Conservation (phyloP, 345 rosid species). For the Mercurialis annua region DNA sequence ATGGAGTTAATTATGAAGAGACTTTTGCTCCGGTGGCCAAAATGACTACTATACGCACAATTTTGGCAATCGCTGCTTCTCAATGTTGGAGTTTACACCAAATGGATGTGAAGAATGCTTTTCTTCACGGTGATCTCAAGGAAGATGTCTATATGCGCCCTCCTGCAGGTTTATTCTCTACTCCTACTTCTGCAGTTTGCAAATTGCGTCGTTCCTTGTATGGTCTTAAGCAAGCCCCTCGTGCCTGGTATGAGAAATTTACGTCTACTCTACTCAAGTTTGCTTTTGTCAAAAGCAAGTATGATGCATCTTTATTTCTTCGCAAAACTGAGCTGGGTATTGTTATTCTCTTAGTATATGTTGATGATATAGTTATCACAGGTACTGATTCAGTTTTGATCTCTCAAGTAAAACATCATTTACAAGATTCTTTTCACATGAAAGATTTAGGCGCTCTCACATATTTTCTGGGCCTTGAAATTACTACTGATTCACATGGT, state of each 20-base stretch:
- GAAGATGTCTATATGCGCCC: no score
- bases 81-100: no score
- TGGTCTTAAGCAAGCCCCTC: no score
- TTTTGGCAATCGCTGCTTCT: no score
- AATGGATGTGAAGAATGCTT: no score
- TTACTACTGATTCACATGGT: neutral
- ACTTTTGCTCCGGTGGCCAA: no score
- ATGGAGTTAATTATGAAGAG: no score
- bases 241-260: constrained; percentile 1
- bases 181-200: neutral
- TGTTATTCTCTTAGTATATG: neutral
- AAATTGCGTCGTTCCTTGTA: no score
- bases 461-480: neutral
- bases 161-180: neutral
- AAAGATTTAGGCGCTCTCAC: constrained; percentile 6
- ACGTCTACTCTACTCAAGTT: neutral
- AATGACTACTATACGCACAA: no score
- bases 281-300: neutral
- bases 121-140: no score
- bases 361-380: neutral
- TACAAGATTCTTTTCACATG: neutral
- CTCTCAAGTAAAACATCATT: neutral
- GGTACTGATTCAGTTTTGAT: neutral
- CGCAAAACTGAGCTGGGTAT: neutral
- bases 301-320: neutral